Conservation (phyloP, 2,329 filamentous ascomycete genomes). For the Furcasterigmium sp. region DNA sequence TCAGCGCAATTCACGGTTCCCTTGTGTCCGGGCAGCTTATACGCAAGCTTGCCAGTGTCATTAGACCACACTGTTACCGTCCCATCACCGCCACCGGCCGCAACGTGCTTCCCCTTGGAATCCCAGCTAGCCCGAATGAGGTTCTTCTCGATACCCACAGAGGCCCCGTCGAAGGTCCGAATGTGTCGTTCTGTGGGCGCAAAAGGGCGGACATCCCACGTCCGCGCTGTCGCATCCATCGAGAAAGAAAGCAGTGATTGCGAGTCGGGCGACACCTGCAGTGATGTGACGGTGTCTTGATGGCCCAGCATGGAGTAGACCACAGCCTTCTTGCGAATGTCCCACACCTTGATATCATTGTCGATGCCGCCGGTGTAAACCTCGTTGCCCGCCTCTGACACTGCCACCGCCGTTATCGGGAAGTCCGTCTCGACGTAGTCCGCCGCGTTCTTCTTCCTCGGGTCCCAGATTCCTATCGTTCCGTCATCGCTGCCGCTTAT, state of each 20-base stretch:
- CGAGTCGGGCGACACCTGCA: constrained; percentile 87
- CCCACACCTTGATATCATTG: constrained; percentile 97
- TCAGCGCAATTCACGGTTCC: constrained; percentile 93
- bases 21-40: constrained; percentile 93
- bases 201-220: constrained; percentile 95
- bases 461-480: constrained; percentile 93
- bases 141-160: constrained; percentile 84
- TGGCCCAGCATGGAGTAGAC: constrained; percentile 87
- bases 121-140: constrained; percentile 89
- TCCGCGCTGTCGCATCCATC: constrained; percentile 89
- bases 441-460: constrained; percentile 79
- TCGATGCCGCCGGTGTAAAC: constrained; percentile 93
- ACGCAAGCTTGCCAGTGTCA: constrained; percentile 81
- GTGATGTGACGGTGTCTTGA: constrained; percentile 83
- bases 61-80: constrained; percentile 89
- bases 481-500: constrained; percentile 93
- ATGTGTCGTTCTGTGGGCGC: constrained; percentile 82
- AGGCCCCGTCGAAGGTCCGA: constrained; percentile 87
- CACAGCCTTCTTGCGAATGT: constrained; percentile 84
- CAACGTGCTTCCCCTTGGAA: constrained; percentile 76
- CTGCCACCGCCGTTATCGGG: constrained; percentile 82
- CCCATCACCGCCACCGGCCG: constrained; percentile 83
- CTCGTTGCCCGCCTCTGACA: constrained; percentile 94
- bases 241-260: constrained; percentile 87
- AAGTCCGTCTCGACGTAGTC: constrained; percentile 89